A percentile compares a stretch with the other conserved stretches of the same genome.
phyloP scores from a whole-genome alignment of 2,329 filamentous ascomycete species.

The Diplodia intermedia region DNA sequence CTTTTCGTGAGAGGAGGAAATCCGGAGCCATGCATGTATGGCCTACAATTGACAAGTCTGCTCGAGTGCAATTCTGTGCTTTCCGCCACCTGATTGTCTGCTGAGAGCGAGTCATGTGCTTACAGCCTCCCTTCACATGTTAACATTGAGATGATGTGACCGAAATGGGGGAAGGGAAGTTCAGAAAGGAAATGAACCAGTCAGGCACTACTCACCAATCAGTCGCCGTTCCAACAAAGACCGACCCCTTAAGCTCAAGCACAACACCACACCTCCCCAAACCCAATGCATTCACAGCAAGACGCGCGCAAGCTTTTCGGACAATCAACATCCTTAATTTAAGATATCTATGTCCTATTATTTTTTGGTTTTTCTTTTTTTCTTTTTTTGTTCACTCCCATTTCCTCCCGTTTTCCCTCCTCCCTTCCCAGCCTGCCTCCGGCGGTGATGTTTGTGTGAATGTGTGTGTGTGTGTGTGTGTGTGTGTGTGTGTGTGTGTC shows the following conservation, averaged over 20 bases:
- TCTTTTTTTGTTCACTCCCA: slow-evolving; percentile 7
- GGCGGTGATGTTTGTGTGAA: neutral
- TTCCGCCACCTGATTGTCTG: no score
- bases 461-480: neutral
- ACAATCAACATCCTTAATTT: slow-evolving; percentile 27
- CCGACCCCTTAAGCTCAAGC: neutral
- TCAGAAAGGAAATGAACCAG: no score
- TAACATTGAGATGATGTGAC: no score
- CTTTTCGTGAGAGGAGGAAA: no score
- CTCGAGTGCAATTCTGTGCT: neutral
- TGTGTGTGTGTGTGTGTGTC: neutral
- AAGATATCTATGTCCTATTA: slow-evolving; percentile 31
- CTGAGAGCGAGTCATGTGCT: no score
- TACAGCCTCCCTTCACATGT: no score
- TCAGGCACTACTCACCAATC: no score
- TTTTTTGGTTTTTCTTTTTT: slow-evolving; percentile 23
- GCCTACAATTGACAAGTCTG: neutral
- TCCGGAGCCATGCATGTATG: neutral
- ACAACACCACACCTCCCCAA: neutral
- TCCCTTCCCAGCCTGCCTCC: neutral
- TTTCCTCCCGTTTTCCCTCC: slow-evolving; percentile 11
- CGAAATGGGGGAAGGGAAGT: no score
- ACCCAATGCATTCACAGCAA: neutral
- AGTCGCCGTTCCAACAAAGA: no score
- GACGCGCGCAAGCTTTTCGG: neutral